A percentile compares a stretch with the other conserved stretches of the same genome.
Evolutionary conservation across 805 yeast genomes (phyloP).

Genomic region (Debaryomyces tyrocola): DNA sequence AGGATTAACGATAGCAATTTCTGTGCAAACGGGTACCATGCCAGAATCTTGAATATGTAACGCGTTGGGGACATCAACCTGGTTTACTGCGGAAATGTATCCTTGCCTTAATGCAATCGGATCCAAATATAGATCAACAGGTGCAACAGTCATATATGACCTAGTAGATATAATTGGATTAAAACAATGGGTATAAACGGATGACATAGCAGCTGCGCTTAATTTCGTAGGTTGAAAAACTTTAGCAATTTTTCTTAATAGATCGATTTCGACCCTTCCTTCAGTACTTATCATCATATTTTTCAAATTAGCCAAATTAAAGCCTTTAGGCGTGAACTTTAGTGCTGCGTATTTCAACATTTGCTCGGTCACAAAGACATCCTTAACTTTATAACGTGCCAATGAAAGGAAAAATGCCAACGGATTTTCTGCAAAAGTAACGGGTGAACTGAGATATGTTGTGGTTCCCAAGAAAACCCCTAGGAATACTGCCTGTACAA

Average conservation of each 20-base stretch:
- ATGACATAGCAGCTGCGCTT: constrained; percentile 66
- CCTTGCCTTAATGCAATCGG: constrained; percentile 91
- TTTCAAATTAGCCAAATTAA: constrained; percentile 60
- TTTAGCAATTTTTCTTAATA: constrained; percentile 57
- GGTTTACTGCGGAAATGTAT: constrained; percentile 73
- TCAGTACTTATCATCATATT: constrained; percentile 83
- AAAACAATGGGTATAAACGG: constrained; percentile 74
- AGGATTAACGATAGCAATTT: constrained; percentile 92
- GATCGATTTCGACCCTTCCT: constrained; percentile 66
- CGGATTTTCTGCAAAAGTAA: constrained; percentile 76
- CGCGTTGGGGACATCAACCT: constrained; percentile 65
- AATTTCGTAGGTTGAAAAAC: constrained; percentile 65
- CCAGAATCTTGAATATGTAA: constrained; percentile 91
- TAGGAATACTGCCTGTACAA: constrained; percentile 76
- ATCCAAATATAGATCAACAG: constrained; percentile 83
- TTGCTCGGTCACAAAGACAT: constrained; percentile 79
- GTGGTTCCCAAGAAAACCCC: constrained; percentile 88
- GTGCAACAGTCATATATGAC: constrained; percentile 85
- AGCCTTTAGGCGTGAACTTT: constrained; percentile 58
- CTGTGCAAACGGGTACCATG: constrained; percentile 92
- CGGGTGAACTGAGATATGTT: constrained; percentile 76
- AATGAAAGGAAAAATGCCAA: constrained; percentile 65
- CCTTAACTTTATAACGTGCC: constrained; percentile 78
- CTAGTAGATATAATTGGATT: constrained; percentile 84
- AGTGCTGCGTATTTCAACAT: constrained; percentile 76